Percentiles rank a stretch among this genome's conserved stretches.
Evolutionary conservation across 495 filamentous ascomycete genomes (phyloP).

Genomic region (Bombardia bombarda): DNA sequence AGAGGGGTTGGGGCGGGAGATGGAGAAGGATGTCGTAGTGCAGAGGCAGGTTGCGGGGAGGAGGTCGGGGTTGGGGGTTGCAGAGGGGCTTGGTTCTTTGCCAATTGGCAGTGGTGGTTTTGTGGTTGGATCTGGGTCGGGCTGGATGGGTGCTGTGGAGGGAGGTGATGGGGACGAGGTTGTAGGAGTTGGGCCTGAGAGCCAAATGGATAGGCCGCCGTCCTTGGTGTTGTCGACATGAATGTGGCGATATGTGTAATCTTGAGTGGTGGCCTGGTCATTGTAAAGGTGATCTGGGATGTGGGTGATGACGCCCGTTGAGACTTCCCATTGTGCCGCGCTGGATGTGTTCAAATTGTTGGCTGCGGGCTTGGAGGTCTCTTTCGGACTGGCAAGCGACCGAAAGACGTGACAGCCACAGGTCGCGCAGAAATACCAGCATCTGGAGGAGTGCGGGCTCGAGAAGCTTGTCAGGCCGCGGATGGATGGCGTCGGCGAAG

Average conservation of each 20-base stretch:
- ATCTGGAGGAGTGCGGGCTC: conserved; percentile 21
- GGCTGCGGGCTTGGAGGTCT: too few relatives aligned
- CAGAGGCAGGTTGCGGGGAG: conserved; percentile 37
- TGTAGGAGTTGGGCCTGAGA: conserved; percentile 20
- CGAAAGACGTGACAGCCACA: conserved; percentile 60
- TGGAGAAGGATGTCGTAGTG: conserved; percentile 26
- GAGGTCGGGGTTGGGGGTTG: conserved; percentile 2
- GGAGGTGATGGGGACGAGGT: not conserved
- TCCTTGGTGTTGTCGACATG: conserved; percentile 45
- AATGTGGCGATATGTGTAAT: conserved; percentile 34
- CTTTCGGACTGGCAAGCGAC: conserved; percentile 1
- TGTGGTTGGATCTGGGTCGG: not conserved
- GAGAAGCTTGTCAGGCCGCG: conserved; percentile 40
- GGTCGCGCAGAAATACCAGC: conserved; percentile 56
- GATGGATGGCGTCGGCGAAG: conserved; percentile 16
- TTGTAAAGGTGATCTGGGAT: conserved; percentile 3
- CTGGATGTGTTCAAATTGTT: too few relatives aligned
- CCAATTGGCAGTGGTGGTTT: too few relatives aligned
- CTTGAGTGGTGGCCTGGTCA: not conserved
- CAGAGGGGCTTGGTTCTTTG: not conserved
- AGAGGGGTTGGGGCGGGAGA: conserved; percentile 29
- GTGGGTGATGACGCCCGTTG: conserved; percentile 22
- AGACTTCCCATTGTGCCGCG: conserved; percentile 32
- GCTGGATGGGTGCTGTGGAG: conserved; percentile 1
- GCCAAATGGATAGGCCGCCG: conserved; percentile 48